A percentile compares a stretch with the other conserved stretches of the same genome.
These are phyloP conservation scores for Cardamine chenopodiifolia DNA, from an alignment of 345 rosid genomes.

Conservation along the genomic window DNA sequence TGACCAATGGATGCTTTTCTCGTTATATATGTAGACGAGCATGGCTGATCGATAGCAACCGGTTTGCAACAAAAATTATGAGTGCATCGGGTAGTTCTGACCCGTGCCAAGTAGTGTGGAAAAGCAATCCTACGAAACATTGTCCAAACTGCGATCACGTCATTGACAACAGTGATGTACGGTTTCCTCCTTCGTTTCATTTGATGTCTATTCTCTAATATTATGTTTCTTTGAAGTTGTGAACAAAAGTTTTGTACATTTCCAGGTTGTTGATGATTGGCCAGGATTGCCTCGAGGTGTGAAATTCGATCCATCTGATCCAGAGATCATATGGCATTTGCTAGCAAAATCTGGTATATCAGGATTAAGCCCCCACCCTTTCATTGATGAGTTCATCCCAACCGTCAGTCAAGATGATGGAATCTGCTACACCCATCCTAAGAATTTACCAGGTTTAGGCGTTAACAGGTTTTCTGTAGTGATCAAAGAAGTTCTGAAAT, in stretches of 20 bases:
- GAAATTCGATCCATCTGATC: conserved; percentile 94
- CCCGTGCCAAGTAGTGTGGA: conserved; percentile 60
- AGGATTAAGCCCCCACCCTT: conserved; percentile 65
- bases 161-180: conserved; percentile 90
- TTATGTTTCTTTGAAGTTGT: not conserved
- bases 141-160: conserved; percentile 78
- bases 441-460: conserved; percentile 81
- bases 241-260: not conserved
- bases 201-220: not conserved
- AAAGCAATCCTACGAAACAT: conserved; percentile 79
- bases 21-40: conserved; percentile 58
- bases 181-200: not conserved
- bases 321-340: conserved; percentile 88
- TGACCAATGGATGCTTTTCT: not conserved
- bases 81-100: conserved; percentile 62
- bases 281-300: conserved; percentile 96
- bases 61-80: conserved; percentile 84
- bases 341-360: conserved; percentile 63
- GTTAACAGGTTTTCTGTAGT: not conserved
- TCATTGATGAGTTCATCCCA: conserved; percentile 78
- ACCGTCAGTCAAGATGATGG: conserved; percentile 84
- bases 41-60: conserved; percentile 83
- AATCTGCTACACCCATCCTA: conserved; percentile 96
- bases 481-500: not conserved
- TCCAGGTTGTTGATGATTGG: conserved; percentile 79